phyloP scores from a whole-genome alignment of 2,329 filamentous ascomycete genomes.

The Arthrobotrys megalospora region DNA sequence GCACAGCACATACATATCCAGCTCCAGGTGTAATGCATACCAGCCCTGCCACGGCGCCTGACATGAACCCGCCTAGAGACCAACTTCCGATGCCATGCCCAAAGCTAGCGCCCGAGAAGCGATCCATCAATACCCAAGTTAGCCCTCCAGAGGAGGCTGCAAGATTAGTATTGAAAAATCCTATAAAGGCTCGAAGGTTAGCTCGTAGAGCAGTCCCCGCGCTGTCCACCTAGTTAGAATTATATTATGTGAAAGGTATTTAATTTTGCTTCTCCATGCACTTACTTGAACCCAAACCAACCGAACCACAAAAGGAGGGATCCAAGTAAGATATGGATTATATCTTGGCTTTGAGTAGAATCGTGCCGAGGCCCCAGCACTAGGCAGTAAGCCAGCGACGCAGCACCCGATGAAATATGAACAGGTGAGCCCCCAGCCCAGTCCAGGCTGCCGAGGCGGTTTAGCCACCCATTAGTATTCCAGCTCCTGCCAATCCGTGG shows the following conservation, averaged over 20 bases:
- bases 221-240: neutral
- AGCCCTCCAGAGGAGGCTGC: conserved; percentile 1
- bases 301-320: conserved; percentile 4
- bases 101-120: neutral
- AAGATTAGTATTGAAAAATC: conserved; percentile 3
- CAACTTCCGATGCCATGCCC: neutral
- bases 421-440: conserved; percentile 8
- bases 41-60: neutral
- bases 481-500: neutral
- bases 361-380: neutral
- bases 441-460: neutral
- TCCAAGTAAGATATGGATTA: neutral
- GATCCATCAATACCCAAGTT: conserved; percentile 6
- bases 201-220: conserved; percentile 1
- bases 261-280: neutral
- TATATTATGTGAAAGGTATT: neutral
- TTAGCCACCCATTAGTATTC: conserved; percentile 1
- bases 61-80: neutral
- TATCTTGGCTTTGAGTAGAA: neutral
- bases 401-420: neutral
- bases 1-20: neutral
- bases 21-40: conserved; percentile 14
- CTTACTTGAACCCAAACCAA: conserved; percentile 11
- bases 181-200: conserved; percentile 9
- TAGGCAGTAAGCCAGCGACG: neutral